Base-by-base conservation (phyloP, 176 grass and related monocot genomes). In the barley (Hordeum vulgare) region DNA sequence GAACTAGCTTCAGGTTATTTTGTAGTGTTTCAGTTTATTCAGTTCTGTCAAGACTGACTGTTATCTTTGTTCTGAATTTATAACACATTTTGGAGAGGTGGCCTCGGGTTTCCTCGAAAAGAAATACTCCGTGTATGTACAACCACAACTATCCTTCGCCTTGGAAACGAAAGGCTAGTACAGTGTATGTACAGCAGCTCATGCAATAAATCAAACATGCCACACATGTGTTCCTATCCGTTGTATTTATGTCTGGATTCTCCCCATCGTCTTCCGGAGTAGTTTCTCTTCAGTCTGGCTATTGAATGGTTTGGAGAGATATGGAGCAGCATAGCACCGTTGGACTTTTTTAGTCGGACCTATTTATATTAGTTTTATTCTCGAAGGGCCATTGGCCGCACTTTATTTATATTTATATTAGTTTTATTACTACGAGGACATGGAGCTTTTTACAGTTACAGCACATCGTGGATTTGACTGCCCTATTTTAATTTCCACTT, bases 381-480 rank as follows among this genome's bases (percentile, higher is more conserved):
- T n/a, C n/a, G n/a, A n/a, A n/a, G n/a, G n/a, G n/a, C n/a, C n/a
- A n/a, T n/a, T n/a, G n/a, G n/a, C n/a, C n/a, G n/a, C n/a, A n/a
- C n/a, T n/a, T n/a, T n/a, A n/a, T n/a, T n/a, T n/a, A n/a, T 11
- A 45, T 73, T 41, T 63, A 83, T 27, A 51, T 51, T 65, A 80
- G 77, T 89, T 89, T 89, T 85, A 81, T 82, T 14, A 51, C 62
- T 59, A 82, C 78, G 88, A 90, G 82, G 77, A 13, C 42, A 63
- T 81, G 20, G 10, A 34, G 47, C 79, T 91, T 88, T 91, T 80
- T 51, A 83, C 79, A 71, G 61, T 74, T 78, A 53, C 82, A 82
- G 74, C 60, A 34, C 51, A 85, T 60, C 78, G 34, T 34, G 15
- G 21, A 49, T 85, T 92, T 92, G 86, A 92, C 90, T 77, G 80